Evolutionary conservation across 2,329 filamentous ascomycete species (phyloP), one percentile per base, ranked within the genome.

Genomic region (Cladosporium cucumerinum): DNA sequence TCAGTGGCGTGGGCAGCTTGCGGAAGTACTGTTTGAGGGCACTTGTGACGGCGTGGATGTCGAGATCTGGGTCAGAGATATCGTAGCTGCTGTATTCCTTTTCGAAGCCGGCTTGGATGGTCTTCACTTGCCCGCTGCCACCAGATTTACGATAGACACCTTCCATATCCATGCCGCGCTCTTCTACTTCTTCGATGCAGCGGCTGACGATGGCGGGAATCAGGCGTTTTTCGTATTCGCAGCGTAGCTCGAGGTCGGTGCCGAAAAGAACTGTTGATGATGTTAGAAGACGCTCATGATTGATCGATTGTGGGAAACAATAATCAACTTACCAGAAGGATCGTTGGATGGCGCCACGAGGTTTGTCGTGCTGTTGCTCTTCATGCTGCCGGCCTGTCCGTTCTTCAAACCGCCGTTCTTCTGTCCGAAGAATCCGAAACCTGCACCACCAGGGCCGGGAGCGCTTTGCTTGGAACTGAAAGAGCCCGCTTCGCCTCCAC

Each of bases 131-230:
- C 10, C 91, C 92, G 72, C 90, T 93, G 70, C 93, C 95, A 65
- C 95, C 95, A 59, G 93, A 97, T 83, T 99, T 99, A 73, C 95
- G 89, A 80, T 99, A 99, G 72, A 99, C 96, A 68, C 95, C 95
- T 80, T 98, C 95, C 71, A 96, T 87, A 72, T 98, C 93, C 92
- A 99, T 97, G 78, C 94, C 95, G 75, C 95, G 89, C 25, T 95
- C 81, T 78, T 99, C 95, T 46, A 99, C 95, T 79, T 99, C 94
- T 75, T 97, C 92, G 70, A 99, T 96, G 78, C 95, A 99, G 57
- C 93, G 90, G 57, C 88, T 94, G 51, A 99, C 91, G 30, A 99
- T 91, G 68, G 88, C 89, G 57, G 95, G 95, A 67, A 99, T 94
- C 72, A 94, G 88, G 61, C 91, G 89, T 68, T 91, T 91, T 78